Conservation (phyloP, 2,329 filamentous ascomycete genomes). For the Venturiaceae sp. region DNA sequence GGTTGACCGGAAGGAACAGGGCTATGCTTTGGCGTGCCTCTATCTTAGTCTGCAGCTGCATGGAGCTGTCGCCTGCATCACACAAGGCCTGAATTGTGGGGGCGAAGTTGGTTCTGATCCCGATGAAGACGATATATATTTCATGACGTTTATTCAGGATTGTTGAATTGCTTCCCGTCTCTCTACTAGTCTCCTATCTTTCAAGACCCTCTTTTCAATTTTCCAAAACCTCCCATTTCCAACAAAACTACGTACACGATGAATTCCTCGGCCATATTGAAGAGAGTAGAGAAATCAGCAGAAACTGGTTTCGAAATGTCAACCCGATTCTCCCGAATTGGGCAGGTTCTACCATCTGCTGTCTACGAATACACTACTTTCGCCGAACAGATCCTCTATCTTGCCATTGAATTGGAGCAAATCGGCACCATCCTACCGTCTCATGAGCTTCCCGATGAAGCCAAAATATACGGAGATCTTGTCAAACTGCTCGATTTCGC, state of each 20-base stretch:
- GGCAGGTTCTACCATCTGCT: constrained; percentile 2
- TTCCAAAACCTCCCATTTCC: neutral
- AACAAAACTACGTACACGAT: neutral
- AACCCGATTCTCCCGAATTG: neutral
- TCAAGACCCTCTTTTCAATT: neutral
- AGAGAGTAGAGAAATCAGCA: constrained; percentile 1
- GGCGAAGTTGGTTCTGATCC: neutral
- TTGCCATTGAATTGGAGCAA: constrained; percentile 1
- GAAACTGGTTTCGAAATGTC: neutral
- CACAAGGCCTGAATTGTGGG: neutral
- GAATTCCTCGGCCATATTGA: neutral
- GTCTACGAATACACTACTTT: constrained; percentile 5
- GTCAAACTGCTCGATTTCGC: constrained; percentile 1
- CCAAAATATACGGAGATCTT: neutral
- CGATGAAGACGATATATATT: neutral
- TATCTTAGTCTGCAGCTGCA: neutral
- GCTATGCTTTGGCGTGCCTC: neutral
- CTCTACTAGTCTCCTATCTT: neutral
- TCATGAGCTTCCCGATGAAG: neutral
- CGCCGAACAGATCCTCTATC: constrained; percentile 4
- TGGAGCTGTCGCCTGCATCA: neutral
- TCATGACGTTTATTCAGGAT: neutral
- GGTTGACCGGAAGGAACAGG: neutral
- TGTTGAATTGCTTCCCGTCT: neutral
- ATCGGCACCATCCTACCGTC: neutral